Conservation (phyloP, 2,329 filamentous ascomycete species). For the Botrytis elliptica region DNA sequence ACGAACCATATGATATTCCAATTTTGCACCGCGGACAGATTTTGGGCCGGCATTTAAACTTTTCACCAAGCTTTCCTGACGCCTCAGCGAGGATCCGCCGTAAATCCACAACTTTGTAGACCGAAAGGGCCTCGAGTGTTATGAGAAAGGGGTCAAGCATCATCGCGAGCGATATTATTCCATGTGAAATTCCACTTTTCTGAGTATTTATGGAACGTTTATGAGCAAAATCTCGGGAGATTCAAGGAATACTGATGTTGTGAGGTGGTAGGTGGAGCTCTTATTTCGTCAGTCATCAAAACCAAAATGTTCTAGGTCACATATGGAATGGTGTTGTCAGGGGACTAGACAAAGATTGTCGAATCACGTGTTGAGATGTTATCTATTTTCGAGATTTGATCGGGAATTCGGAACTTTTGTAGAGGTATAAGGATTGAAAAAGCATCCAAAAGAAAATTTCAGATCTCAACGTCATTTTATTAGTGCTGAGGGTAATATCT, state of each 20-base stretch:
- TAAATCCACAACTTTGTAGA: conserved; percentile 12
- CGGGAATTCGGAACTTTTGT: not conserved
- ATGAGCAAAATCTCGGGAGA: not conserved
- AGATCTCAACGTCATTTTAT: not conserved
- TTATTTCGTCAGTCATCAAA: conserved; percentile 1
- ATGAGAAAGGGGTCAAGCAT: conserved; percentile 15
- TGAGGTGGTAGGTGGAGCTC: not conserved
- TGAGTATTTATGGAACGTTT: conserved; percentile 4
- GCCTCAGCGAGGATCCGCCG: not conserved
- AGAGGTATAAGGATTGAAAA: not conserved
- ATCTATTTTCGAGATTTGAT: not conserved
- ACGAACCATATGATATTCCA: not conserved
- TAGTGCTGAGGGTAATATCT: not conserved
- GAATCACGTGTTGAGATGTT: conserved; percentile 8
- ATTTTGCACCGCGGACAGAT: not conserved
- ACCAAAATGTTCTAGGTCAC: not conserved
- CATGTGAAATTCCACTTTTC: conserved; percentile 17
- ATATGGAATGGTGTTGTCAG: not conserved
- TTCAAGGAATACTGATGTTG: conserved; percentile 1
- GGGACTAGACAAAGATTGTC: not conserved
- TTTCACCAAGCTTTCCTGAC: conserved; percentile 15
- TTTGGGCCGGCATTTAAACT: not conserved
- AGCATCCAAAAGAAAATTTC: not conserved
- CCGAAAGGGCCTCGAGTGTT: not conserved
- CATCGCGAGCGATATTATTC: conserved; percentile 2